Evolutionary conservation across 305 asterid species (phyloP).

Genomic region (Solanum hybrid): DNA sequence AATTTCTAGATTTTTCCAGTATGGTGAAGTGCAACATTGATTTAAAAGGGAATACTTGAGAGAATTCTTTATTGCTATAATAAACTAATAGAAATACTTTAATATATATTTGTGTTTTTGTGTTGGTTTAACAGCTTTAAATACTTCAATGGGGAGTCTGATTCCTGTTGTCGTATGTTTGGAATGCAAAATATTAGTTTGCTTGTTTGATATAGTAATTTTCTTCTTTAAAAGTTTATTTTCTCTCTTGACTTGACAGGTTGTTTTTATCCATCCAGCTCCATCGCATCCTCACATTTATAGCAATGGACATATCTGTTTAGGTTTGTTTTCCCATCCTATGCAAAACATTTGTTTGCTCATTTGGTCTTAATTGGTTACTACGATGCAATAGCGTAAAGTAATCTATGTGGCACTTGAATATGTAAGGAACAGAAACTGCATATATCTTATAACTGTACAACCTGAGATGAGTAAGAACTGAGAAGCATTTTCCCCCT

Average conservation of each 20-base stretch:
- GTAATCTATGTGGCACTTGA: background rate
- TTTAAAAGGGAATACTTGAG: background rate
- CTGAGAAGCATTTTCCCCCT: background rate
- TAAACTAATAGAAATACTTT: background rate
- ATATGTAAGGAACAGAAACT: background rate
- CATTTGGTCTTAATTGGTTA: background rate
- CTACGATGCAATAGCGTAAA: background rate
- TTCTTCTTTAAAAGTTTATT: background rate
- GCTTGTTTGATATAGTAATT: background rate
- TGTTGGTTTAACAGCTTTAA: background rate
- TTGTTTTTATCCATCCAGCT: constrained; percentile 78
- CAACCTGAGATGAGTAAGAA: background rate
- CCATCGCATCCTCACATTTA: constrained; percentile 86
- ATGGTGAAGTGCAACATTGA: background rate
- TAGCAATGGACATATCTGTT: constrained; percentile 93
- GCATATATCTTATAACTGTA: background rate
- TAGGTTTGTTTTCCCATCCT: constrained; percentile 35
- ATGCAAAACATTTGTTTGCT: background rate
- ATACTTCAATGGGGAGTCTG: background rate
- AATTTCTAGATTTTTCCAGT: background rate
- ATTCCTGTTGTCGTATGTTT: background rate
- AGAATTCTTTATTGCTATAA: background rate
- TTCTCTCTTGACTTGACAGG: constrained; percentile 34
- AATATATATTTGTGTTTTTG: background rate
- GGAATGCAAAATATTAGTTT: background rate